Conservation (phyloP, 352 stramenopile species). For the Stephanocyclus meneghinianus region DNA sequence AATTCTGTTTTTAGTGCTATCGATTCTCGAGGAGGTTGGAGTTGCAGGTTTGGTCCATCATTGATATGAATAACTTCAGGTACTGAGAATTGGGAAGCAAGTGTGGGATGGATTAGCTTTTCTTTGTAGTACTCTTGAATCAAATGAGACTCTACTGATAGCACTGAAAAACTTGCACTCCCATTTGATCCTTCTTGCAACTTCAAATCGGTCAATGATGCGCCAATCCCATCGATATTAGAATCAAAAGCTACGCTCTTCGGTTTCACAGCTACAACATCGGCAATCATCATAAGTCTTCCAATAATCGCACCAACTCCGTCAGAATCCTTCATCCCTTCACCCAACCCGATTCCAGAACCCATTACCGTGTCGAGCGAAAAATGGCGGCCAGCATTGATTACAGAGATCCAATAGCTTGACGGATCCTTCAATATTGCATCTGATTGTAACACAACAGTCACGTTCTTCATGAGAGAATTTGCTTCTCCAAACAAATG, state of each 20-base stretch:
- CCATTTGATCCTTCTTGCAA: slow-evolving; percentile 26
- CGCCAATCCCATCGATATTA: slow-evolving; percentile 8
- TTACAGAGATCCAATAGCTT: slow-evolving; percentile 86
- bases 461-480: slow-evolving; percentile 71
- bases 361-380: slow-evolving; percentile 81
- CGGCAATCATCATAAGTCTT: slow-evolving; percentile 75
- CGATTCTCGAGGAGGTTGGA: slow-evolving; percentile 67
- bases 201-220: slow-evolving; percentile 23
- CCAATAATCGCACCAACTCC: slow-evolving; percentile 77
- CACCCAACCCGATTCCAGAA: slow-evolving; percentile 14
- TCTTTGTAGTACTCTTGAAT: slow-evolving; percentile 46
- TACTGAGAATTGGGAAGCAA: slow-evolving; percentile 25
- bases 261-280: slow-evolving; percentile 74
- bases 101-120: slow-evolving; percentile 39
- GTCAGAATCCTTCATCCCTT: slow-evolving; percentile 77
- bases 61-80: slow-evolving; percentile 30
- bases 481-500: slow-evolving; percentile 29
- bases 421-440: slow-evolving; percentile 82
- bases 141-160: slow-evolving; percentile 34
- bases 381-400: slow-evolving; percentile 84
- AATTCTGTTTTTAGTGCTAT: slow-evolving; percentile 78
- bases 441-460: slow-evolving; percentile 79
- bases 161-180: background rate
- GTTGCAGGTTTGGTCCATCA: slow-evolving; percentile 36
- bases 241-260: slow-evolving; percentile 57